Conservation (phyloP, 805 yeast species). For the Teunomyces kruisii region DNA sequence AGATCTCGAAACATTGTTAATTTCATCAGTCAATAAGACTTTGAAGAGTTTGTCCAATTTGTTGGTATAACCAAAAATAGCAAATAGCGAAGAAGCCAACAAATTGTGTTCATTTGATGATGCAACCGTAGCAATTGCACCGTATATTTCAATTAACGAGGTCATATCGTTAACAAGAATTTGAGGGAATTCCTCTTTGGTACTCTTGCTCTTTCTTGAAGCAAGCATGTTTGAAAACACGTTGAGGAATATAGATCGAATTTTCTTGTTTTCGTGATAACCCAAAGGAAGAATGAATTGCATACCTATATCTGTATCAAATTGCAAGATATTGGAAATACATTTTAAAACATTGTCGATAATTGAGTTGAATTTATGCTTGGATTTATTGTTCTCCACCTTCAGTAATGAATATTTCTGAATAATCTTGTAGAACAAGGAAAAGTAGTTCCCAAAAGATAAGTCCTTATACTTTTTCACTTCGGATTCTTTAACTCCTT, state of each 20-base stretch:
- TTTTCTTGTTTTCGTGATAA: constrained; percentile 62
- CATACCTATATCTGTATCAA: constrained; percentile 77
- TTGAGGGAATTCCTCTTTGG: constrained; percentile 29
- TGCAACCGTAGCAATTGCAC: constrained; percentile 59
- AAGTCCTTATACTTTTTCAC: constrained; percentile 55
- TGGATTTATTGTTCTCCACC: constrained; percentile 23
- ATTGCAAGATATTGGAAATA: constrained; percentile 65
- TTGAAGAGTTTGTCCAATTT: constrained; percentile 47
- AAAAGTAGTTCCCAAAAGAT: constrained; percentile 69
- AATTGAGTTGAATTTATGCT: constrained; percentile 56
- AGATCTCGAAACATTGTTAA: constrained; percentile 55
- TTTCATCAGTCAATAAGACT: constrained; percentile 60
- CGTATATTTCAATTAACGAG: constrained; percentile 42
- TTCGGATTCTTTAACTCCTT: constrained; percentile 53
- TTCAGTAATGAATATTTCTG: constrained; percentile 41
- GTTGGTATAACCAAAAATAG: constrained; percentile 45
- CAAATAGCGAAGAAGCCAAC: constrained; percentile 63
- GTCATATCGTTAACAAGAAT: constrained; percentile 25
- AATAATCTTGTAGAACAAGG: constrained; percentile 53
- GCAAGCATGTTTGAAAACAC: constrained; percentile 69
- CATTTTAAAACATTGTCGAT: constrained; percentile 65
- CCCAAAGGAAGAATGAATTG: constrained; percentile 77
- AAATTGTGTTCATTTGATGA: constrained; percentile 70
- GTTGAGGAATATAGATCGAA: constrained; percentile 70
- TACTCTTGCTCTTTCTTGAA: constrained; percentile 26